Evolutionary conservation across 1,139 yeast species (phyloP), one percentile per base, ranked within the genome.

Genomic region (Nakaseomyces nivariensis): DNA sequence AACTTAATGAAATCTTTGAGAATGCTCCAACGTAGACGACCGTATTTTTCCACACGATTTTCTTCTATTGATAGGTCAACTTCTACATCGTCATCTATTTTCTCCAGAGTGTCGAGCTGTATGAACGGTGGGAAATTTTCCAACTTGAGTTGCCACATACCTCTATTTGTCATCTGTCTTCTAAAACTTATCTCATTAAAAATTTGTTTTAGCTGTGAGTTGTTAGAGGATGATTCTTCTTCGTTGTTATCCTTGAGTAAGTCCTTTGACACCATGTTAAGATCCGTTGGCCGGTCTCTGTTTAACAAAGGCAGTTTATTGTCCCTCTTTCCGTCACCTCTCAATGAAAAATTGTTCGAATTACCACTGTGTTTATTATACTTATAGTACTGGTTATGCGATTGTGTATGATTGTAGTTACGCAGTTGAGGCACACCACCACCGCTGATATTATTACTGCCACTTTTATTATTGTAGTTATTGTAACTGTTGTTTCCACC

Each of bases 141-240:
- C 44, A 65, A 43, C 46, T 59, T 58, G 41, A 64, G 48, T 51
- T 64, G 68, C 53, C 57, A 60, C 68, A 65, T 65, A n/a, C 61
- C 60, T 45, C 67, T 57, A 13, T 61, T 59, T 8, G 67, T 62
- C 68, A 64, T 65, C 51, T 65, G 68, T 45, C 56, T 62, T 44
- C 68, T 60, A 48, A 65, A 65, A 44, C 61, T 58, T 17, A 52
- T 54, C 52, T 65, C 68, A 49, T 63, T 64, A 48, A 65, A 65
- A 27, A 64, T 60, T 46, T 60, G 63, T 38, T 56, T 58, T 49
- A 60, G 41, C 34, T 57, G 54, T 37, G 54, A 54, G 37, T 51
- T 56, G 37, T 48, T 51, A 5, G 42, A 38, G 31, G 40, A 17
- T 22, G 32, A 3, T 29, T 29, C 31, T 4, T 53, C 43, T 24